Conservation (phyloP, 176 grass and related monocot genomes). For the Dendrocalamus sinicus region DNA sequence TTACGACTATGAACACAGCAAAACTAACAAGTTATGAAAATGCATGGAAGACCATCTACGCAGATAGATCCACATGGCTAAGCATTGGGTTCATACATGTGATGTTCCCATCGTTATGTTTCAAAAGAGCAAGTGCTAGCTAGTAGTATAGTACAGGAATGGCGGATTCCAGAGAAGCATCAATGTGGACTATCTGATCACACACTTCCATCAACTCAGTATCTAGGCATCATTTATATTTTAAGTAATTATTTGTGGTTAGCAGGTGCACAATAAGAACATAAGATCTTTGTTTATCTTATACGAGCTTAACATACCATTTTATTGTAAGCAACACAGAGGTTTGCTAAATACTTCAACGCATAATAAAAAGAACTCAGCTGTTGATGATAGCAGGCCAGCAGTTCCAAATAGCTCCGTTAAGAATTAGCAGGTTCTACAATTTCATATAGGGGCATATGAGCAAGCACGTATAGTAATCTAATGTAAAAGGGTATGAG, state of each 20-base stretch:
- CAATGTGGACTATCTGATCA: background rate
- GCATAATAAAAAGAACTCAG: background rate
- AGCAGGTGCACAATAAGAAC: slow-evolving; percentile 10
- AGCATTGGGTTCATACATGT: slow-evolving; percentile 12
- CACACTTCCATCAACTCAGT: background rate
- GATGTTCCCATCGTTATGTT: background rate
- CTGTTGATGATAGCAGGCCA: no score
- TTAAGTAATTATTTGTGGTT: slow-evolving; percentile 21
- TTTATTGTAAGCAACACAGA: background rate
- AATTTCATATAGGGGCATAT: no score
- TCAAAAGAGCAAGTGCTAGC: slow-evolving; percentile 21
- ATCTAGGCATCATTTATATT: background rate
- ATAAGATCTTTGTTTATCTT: background rate
- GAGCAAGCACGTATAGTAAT: no score
- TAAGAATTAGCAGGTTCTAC: no score
- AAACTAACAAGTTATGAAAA: background rate
- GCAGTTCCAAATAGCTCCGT: no score
- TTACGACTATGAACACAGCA: background rate
- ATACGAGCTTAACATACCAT: slow-evolving; percentile 11
- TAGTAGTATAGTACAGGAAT: slow-evolving; percentile 26
- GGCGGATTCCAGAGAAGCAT: background rate
- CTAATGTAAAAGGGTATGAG: no score
- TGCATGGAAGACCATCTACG: background rate
- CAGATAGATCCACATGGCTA: slow-evolving; percentile 6
- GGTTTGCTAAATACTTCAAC: background rate